Base-by-base conservation (phyloP, 352 stramenopile species). In the Achlya hypogyna region DNA sequence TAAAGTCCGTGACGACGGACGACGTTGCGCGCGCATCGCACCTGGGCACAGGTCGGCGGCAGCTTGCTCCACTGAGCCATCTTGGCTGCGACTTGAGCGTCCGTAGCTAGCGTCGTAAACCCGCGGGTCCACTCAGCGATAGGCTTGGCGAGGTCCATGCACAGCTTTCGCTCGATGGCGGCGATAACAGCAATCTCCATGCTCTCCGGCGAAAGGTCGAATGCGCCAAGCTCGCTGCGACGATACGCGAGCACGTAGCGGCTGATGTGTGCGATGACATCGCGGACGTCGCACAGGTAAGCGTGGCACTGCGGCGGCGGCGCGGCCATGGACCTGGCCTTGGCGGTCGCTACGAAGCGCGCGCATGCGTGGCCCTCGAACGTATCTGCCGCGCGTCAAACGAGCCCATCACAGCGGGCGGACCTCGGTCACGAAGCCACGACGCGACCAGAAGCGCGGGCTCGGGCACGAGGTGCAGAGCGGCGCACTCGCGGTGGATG, bases 241-340 rank as follows among this genome's bases (percentile, higher is more conserved):
- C 75, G 69, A 62, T 76, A 79, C 23, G 69, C 54, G 9, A 75
- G n/a, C 10, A 82, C 69, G 53, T 79, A 82, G 45, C 72, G 53
- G 23, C 72, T 65, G 9, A 82, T 29, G 42, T 79, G 70, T 25
- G 62, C 54, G 47, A 79, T 71, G 25, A 68, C 73, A 45, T 78
- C 73, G 22, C 75, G 73, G 20, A 74, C 69, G 27, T 71, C 69
- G 40, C 42, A 65, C n/a, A 82, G 47, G 56, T 76, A 77, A 45
- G 53, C 62, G 20, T 70, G 70, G 38, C 71, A 74, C 5, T 53
- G 49, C 5, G 27, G 51, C 6, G 70, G 62, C 22, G 31, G 16
- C 25, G 31, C 49, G 25, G 62, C n/a, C 14, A 49, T 63, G 29
- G 69, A 68, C 22, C 35, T 38, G 20, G 66, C 53, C 31, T 71